Percentiles rank a stretch among this genome's conserved stretches.
These are phyloP conservation scores for Ulmus americana DNA, from an alignment of 331 rosid species.

Conservation along the genomic window DNA sequence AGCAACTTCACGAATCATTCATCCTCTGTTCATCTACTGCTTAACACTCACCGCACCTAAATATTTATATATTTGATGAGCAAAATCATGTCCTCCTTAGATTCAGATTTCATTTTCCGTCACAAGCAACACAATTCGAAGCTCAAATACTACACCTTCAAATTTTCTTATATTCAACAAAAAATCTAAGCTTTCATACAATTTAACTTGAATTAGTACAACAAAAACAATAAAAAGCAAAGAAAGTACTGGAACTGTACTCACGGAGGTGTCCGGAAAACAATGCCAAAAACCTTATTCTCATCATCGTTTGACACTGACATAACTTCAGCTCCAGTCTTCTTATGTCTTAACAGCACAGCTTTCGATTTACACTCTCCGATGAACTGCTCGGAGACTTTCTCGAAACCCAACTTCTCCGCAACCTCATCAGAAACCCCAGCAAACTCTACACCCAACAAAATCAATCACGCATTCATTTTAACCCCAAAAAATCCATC, in stretches of 20 bases:
- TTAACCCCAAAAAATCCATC: constrained; percentile 35
- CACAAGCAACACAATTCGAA: too few relatives aligned
- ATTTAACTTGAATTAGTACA: background rate
- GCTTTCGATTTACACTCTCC: constrained; percentile 88
- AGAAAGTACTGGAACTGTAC: constrained; percentile 14
- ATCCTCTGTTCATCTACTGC: too few relatives aligned
- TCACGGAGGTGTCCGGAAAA: constrained; percentile 95
- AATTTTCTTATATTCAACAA: too few relatives aligned
- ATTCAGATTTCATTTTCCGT: too few relatives aligned
- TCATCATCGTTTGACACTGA: constrained; percentile 84
- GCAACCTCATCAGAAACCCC: constrained; percentile 59
- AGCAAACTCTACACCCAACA: constrained; percentile 34
- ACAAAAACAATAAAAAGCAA: background rate
- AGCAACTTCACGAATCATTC: too few relatives aligned
- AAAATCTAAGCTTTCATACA: too few relatives aligned
- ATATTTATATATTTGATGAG: too few relatives aligned
- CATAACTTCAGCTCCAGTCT: constrained; percentile 85
- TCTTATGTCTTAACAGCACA: constrained; percentile 62
- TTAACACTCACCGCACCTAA: too few relatives aligned
- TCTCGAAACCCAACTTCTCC: constrained; percentile 65
- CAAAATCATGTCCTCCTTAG: too few relatives aligned
- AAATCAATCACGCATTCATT: constrained; percentile 30
- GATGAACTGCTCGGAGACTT: constrained; percentile 68
- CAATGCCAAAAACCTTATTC: constrained; percentile 93
- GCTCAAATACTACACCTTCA: too few relatives aligned